Evolutionary conservation across 2,329 filamentous ascomycete species (phyloP).

Genomic region (Cladosporium sp.): DNA sequence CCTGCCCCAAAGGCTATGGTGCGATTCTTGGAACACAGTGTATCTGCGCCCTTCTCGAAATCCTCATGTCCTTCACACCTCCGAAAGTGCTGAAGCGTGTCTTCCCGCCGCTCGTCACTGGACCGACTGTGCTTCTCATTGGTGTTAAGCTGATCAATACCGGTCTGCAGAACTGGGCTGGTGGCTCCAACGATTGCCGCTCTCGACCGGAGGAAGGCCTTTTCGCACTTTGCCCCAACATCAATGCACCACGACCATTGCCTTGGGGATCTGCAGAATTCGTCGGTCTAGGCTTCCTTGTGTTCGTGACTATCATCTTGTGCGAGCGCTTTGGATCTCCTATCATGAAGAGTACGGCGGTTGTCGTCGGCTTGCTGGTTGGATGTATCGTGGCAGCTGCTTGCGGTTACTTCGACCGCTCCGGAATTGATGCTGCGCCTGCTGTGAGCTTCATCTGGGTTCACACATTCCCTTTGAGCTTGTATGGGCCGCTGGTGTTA

Average conservation of each 20-base stretch:
- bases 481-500: slow-evolving; percentile 73
- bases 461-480: slow-evolving; percentile 68
- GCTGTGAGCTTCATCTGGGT: slow-evolving; percentile 77
- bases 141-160: slow-evolving; percentile 70
- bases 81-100: slow-evolving; percentile 67
- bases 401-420: slow-evolving; percentile 72
- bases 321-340: slow-evolving; percentile 80
- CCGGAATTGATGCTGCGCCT: slow-evolving; percentile 68
- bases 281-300: slow-evolving; percentile 75
- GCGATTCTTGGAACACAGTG: slow-evolving; percentile 67
- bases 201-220: slow-evolving; percentile 50
- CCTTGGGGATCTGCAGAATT: slow-evolving; percentile 78
- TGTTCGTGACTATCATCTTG: slow-evolving; percentile 76
- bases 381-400: slow-evolving; percentile 79
- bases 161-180: slow-evolving; percentile 77
- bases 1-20: slow-evolving; percentile 76
- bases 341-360: slow-evolving; percentile 79
- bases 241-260: slow-evolving; percentile 67
- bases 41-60: slow-evolving; percentile 59
- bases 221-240: slow-evolving; percentile 66
- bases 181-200: slow-evolving; percentile 63
- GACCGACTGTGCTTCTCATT: slow-evolving; percentile 68
- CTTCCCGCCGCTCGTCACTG: slow-evolving; percentile 76
- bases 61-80: slow-evolving; percentile 72
- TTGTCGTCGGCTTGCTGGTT: slow-evolving; percentile 71